Conservation (phyloP, 306 rosid species). For the Casuarina cunninghamiana region DNA sequence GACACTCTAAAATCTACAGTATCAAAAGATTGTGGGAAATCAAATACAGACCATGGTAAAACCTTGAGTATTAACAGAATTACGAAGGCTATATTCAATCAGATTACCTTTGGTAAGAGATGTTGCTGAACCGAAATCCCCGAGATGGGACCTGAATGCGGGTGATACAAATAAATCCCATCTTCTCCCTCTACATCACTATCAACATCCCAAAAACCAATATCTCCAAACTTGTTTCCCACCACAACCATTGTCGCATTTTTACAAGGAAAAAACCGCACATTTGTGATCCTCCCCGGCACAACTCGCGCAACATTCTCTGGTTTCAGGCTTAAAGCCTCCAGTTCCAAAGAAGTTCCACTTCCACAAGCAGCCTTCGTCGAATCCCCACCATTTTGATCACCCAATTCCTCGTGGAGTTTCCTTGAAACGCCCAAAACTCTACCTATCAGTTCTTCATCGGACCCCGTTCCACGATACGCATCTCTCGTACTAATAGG, state of each 20-base stretch:
- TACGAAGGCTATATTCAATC: slow-evolving; percentile 1
- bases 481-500: slow-evolving; percentile 56
- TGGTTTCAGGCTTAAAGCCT: slow-evolving; percentile 52
- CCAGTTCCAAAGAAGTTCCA: slow-evolving; percentile 34
- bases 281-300: slow-evolving; percentile 54
- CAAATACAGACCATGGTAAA: neutral
- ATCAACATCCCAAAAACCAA: slow-evolving; percentile 77
- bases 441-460: slow-evolving; percentile 36
- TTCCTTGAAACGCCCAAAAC: slow-evolving; percentile 40
- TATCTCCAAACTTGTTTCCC: slow-evolving; percentile 68
- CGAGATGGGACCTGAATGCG: slow-evolving; percentile 68
- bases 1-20: neutral
- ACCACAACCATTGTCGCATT: slow-evolving; percentile 54
- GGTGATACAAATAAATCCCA: slow-evolving; percentile 52
- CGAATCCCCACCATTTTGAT: slow-evolving; percentile 2
- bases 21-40: neutral
- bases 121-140: slow-evolving; percentile 66
- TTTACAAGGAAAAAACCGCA: slow-evolving; percentile 59
- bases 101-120: slow-evolving; percentile 65
- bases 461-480: slow-evolving; percentile 38
- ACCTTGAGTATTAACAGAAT: neutral
- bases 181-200: slow-evolving; percentile 27
- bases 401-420: slow-evolving; percentile 14
- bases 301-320: slow-evolving; percentile 65
- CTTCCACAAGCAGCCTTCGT: slow-evolving; percentile 7